phyloP scores from a whole-genome alignment of 495 filamentous ascomycete genomes.

The Aspergillus asperescens region DNA sequence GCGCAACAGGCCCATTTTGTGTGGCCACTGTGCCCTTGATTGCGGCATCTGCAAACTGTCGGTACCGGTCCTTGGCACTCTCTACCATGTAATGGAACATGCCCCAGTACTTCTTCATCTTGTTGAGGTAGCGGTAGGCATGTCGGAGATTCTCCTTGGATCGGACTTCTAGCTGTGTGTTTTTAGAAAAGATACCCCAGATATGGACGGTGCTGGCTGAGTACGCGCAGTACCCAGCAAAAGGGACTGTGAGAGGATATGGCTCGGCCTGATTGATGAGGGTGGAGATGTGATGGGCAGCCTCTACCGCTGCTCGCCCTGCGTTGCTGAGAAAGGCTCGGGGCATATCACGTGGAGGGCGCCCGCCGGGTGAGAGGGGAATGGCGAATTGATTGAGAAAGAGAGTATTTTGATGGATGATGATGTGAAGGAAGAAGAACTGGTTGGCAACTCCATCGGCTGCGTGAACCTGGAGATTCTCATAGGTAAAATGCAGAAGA shows the following conservation, averaged over 20 bases:
- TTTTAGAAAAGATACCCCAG: constrained; percentile 83
- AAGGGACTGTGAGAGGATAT: constrained; percentile 80
- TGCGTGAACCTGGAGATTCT: constrained; percentile 81
- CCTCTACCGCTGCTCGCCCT: constrained; percentile 69
- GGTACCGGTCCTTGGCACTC: constrained; percentile 85
- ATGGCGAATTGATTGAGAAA: constrained; percentile 88
- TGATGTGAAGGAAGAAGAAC: constrained; percentile 90
- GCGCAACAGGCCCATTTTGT: constrained; percentile 43
- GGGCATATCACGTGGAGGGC: constrained; percentile 69
- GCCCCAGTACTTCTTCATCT: constrained; percentile 97
- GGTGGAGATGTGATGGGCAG: constrained; percentile 84
- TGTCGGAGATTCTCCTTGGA: constrained; percentile 83
- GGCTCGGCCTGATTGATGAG: constrained; percentile 75
- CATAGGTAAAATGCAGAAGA: constrained; percentile 62
- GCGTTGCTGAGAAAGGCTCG: constrained; percentile 73
- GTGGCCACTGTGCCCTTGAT: constrained; percentile 42
- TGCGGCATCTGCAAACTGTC: constrained; percentile 75
- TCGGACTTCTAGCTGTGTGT: constrained; percentile 63
- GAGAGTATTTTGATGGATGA: constrained; percentile 80
- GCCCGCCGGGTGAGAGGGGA: constrained; percentile 60
- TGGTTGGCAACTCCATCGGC: constrained; percentile 83
- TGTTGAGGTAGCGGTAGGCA: constrained; percentile 83
- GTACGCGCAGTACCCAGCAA: constrained; percentile 92
- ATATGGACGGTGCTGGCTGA: constrained; percentile 89
- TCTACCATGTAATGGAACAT: constrained; percentile 97